Conservation (phyloP, 2,329 filamentous ascomycete species). For the Aspergillus pseudoterreus region DNA sequence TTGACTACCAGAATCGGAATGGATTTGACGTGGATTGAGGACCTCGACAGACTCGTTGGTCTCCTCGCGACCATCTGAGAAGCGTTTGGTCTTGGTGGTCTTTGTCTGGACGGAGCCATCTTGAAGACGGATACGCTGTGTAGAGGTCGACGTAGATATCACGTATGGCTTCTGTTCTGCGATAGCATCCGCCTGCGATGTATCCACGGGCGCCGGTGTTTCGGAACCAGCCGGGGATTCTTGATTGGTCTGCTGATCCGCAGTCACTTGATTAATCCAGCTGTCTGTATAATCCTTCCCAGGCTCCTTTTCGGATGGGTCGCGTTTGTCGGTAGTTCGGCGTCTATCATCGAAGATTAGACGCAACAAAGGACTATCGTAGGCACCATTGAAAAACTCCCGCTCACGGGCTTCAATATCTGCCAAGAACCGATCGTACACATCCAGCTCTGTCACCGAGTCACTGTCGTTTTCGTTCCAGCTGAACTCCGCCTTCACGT, state of each 20-base stretch:
- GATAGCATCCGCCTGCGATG: background rate
- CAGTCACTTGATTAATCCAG: slow-evolving; percentile 27
- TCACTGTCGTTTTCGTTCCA: slow-evolving; percentile 31
- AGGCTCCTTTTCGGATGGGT: background rate
- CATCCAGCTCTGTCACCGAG: slow-evolving; percentile 48
- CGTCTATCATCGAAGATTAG: slow-evolving; percentile 32
- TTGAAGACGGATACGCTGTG: slow-evolving; percentile 51
- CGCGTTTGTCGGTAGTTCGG: slow-evolving; percentile 18
- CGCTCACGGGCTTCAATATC: slow-evolving; percentile 33
- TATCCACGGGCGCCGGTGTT: background rate
- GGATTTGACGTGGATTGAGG: slow-evolving; percentile 20
- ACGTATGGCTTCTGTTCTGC: slow-evolving; percentile 29
- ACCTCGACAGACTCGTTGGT: slow-evolving; percentile 52
- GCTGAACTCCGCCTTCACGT: slow-evolving; percentile 18
- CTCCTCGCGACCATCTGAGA: slow-evolving; percentile 59
- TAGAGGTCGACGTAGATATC: slow-evolving; percentile 56
- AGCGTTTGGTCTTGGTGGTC: slow-evolving; percentile 55
- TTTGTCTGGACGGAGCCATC: slow-evolving; percentile 59
- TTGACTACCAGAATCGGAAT: slow-evolving; percentile 9
- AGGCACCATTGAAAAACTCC: slow-evolving; percentile 23
- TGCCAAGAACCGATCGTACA: slow-evolving; percentile 50
- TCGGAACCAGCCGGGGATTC: slow-evolving; percentile 11
- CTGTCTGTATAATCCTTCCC: slow-evolving; percentile 18
- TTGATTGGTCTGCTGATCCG: slow-evolving; percentile 20
- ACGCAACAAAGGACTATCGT: slow-evolving; percentile 33